Conservation (phyloP, 108 stramenopile species). For the Pseudonitzschia multiseries region DNA sequence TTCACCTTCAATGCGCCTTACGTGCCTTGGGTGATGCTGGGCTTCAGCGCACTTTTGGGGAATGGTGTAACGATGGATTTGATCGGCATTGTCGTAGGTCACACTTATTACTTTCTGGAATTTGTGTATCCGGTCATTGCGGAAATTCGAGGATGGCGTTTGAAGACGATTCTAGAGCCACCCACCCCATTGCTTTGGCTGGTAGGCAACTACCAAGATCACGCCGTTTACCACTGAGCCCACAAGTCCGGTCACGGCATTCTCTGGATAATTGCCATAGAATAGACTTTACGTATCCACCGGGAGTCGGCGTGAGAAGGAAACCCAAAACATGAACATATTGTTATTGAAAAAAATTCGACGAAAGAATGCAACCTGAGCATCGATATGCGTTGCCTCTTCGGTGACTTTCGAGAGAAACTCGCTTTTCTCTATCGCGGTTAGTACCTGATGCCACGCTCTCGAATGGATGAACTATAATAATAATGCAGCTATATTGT, state of each 20-base stretch:
- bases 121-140: constrained; percentile 95
- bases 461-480: no score
- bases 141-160: constrained; percentile 87
- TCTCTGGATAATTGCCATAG: no score
- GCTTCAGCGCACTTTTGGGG: constrained; percentile 84
- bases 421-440: no score
- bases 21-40: constrained; percentile 96
- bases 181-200: constrained; percentile 73
- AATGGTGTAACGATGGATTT: constrained; percentile 79
- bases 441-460: no score
- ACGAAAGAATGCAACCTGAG: no score
- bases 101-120: constrained; percentile 96
- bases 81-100: constrained; percentile 96
- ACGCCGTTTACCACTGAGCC: not conserved
- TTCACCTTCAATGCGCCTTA: constrained; percentile 95
- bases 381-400: no score
- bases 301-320: no score
- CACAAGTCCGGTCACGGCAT: not conserved
- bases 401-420: no score
- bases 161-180: constrained; percentile 75
- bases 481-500: no score
- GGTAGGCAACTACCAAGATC: constrained; percentile 58
- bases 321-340: no score
- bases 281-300: no score
- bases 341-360: no score